Evolutionary conservation across 2,329 filamentous ascomycete species (phyloP).

Genomic region (Colletotrichum lupini): DNA sequence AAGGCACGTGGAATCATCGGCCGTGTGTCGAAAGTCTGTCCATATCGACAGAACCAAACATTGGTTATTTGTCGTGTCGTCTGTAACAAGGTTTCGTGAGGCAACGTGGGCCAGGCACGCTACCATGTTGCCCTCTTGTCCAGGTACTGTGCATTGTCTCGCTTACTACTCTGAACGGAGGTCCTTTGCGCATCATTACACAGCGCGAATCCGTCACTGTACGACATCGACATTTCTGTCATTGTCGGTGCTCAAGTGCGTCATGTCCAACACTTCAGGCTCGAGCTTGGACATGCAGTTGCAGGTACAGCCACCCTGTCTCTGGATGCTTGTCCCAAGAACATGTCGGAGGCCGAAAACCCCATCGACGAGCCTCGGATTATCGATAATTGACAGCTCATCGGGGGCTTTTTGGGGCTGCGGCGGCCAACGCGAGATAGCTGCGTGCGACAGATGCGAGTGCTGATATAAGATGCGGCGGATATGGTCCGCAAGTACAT

Average conservation of each 20-base stretch:
- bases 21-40: conserved; percentile 15
- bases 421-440: conserved; percentile 21
- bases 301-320: neutral
- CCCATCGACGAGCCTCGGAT: neutral
- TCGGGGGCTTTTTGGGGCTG: conserved; percentile 22
- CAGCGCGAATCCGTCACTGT: neutral
- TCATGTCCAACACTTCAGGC: neutral
- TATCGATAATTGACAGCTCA: conserved; percentile 22
- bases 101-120: conserved; percentile 7
- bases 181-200: neutral
- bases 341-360: neutral
- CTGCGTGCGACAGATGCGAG: conserved; percentile 27
- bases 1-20: conserved; percentile 7
- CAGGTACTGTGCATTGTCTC: conserved; percentile 1
- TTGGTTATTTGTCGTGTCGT: conserved; percentile 5
- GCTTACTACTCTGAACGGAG: neutral
- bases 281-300: conserved; percentile 1
- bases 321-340: neutral
- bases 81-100: conserved; percentile 22
- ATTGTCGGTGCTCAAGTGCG: conserved; percentile 15
- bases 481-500: neutral
- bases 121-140: conserved; percentile 13
- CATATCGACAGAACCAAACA: neutral
- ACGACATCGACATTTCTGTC: neutral
- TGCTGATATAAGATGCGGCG: conserved; percentile 12